These are phyloP conservation scores for Diplogelasinospora grovesii DNA, from an alignment of 495 filamentous ascomycete genomes.

Conservation along the genomic window DNA sequence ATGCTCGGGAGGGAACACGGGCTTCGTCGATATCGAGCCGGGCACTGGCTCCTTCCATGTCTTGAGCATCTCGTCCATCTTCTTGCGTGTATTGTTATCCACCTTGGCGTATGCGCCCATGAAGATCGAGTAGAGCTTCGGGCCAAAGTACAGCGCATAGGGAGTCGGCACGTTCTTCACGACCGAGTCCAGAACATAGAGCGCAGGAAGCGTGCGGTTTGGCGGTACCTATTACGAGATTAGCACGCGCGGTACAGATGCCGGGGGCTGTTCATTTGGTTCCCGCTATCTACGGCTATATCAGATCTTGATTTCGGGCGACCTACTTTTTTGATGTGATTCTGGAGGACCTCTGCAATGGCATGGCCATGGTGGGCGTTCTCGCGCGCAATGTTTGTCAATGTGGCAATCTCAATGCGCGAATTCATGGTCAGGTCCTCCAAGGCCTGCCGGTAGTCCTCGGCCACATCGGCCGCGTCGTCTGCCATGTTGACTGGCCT, in stretches of 20 bases:
- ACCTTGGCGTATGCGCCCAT: slow-evolving; percentile 93
- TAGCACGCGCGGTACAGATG: slow-evolving; percentile 10
- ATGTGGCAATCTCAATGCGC: slow-evolving; percentile 85
- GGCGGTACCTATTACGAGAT: slow-evolving; percentile 61
- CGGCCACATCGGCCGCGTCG: slow-evolving; percentile 81
- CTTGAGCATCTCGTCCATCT: slow-evolving; percentile 94
- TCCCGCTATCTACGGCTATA: background rate
- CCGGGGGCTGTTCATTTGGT: too few relatives aligned
- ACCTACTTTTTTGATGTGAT: slow-evolving; percentile 91
- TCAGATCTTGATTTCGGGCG: background rate
- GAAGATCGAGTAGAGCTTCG: slow-evolving; percentile 85
- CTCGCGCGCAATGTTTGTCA: slow-evolving; percentile 94
- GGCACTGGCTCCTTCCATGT: slow-evolving; percentile 98
- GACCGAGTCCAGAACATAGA: slow-evolving; percentile 98
- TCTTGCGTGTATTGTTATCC: slow-evolving; percentile 68
- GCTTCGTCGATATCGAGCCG: slow-evolving; percentile 77
- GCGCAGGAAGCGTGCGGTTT: slow-evolving; percentile 76
- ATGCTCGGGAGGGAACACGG: slow-evolving; percentile 80
- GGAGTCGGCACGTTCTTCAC: slow-evolving; percentile 98
- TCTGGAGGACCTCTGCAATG: slow-evolving; percentile 80
- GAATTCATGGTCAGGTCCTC: slow-evolving; percentile 86
- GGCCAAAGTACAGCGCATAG: slow-evolving; percentile 88
- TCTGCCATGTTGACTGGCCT: slow-evolving; percentile 53
- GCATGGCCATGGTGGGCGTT: slow-evolving; percentile 90
- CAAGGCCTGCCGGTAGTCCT: slow-evolving; percentile 89